Percentiles rank a stretch among this genome's conserved stretches.
Evolutionary conservation across 208 protist genomes (phyloP).

Genomic region (Kentomonas sorsogonicus): DNA sequence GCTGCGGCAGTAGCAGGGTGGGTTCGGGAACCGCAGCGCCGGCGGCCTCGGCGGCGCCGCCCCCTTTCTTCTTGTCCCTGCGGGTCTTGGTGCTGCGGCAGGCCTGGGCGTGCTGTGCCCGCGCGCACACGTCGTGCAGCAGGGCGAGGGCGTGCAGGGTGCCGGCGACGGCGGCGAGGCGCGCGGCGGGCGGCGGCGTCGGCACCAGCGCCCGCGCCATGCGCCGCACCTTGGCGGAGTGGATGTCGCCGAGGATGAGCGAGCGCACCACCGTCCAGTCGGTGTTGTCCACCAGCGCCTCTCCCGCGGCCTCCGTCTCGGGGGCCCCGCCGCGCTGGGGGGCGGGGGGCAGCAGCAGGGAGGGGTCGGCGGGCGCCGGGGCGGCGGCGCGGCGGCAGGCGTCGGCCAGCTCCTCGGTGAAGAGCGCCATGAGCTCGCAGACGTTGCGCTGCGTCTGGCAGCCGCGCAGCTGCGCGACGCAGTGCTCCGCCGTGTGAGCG

Average conservation of each 20-base stretch:
- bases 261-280: slow-evolving; percentile 63
- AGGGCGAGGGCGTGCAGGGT: slow-evolving; percentile 56
- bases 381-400: slow-evolving; percentile 20
- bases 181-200: slow-evolving; percentile 29
- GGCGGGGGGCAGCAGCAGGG: no score
- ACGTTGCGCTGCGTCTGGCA: slow-evolving; percentile 84
- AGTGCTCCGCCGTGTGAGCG: slow-evolving; percentile 39
- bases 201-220: slow-evolving; percentile 49
- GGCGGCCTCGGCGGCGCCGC: no score
- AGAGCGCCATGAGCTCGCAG: slow-evolving; percentile 35
- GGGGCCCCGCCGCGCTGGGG: no score
- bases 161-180: slow-evolving; percentile 33
- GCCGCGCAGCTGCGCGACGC: slow-evolving; percentile 28
- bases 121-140: slow-evolving; percentile 54
- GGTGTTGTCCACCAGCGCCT: slow-evolving; percentile 64
- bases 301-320: background rate
- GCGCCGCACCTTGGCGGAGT: slow-evolving; percentile 38
- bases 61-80: background rate
- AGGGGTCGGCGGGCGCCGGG: background rate
- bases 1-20: background rate
- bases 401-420: slow-evolving; percentile 21
- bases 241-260: slow-evolving; percentile 71
- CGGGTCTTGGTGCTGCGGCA: background rate
- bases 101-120: slow-evolving; percentile 34
- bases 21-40: background rate